A percentile compares a stretch with the other conserved stretches of the same genome.
Evolutionary conservation across 495 filamentous ascomycete genomes (phyloP).

Genomic region (Letharia lupina): DNA sequence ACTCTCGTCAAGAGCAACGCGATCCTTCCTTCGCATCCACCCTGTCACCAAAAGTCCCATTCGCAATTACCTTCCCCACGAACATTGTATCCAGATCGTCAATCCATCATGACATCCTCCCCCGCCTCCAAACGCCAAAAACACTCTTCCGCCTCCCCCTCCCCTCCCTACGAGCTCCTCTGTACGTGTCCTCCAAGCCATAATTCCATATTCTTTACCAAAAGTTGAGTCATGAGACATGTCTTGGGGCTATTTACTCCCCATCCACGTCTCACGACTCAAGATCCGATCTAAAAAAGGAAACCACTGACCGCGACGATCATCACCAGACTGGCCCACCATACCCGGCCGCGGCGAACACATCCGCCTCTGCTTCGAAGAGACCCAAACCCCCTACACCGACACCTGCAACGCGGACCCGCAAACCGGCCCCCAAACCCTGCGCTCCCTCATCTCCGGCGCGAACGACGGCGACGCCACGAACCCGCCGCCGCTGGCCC

Average conservation of each 20-base stretch:
- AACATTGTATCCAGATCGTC: not conserved
- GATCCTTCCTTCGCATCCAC: not conserved
- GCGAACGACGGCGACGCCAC: conserved; percentile 29
- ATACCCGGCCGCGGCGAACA: conserved; percentile 59
- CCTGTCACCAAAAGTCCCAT: not conserved
- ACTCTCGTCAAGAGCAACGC: not conserved
- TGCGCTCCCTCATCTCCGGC: conserved; percentile 30
- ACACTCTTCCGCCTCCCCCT: conserved; percentile 8
- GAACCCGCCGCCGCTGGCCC: conserved; percentile 54
- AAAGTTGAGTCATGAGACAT: too few relatives aligned
- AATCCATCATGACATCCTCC: conserved; percentile 17
- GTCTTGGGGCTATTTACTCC: too few relatives aligned
- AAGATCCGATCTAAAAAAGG: too few relatives aligned
- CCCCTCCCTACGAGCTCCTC: conserved; percentile 42
- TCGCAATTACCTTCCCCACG: not conserved
- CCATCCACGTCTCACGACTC: too few relatives aligned
- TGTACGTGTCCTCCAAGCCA: too few relatives aligned
- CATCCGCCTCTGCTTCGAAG: conserved; percentile 58
- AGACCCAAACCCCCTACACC: conserved; percentile 48
- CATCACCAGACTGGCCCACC: conserved; percentile 56
- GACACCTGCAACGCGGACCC: conserved; percentile 44
- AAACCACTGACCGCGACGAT: too few relatives aligned
- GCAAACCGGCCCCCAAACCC: conserved; percentile 29
- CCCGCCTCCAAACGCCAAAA: conserved; percentile 21
- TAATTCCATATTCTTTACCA: too few relatives aligned